These are phyloP conservation scores for Xeromyces bisporus DNA, from an alignment of 495 filamentous ascomycete species.

Conservation along the genomic window DNA sequence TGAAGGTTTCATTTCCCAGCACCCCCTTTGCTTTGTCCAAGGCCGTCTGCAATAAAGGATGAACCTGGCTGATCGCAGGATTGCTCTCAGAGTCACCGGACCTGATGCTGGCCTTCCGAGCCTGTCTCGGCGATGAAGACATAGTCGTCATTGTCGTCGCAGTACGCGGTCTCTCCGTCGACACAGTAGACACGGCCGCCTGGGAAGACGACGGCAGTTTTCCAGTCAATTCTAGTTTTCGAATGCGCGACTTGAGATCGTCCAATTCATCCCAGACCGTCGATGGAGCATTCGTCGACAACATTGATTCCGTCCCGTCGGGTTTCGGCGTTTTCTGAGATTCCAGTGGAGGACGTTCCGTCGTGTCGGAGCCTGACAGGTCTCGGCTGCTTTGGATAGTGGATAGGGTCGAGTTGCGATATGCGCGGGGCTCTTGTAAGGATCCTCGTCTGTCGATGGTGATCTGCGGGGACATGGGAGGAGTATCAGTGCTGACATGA, in stretches of 20 bases:
- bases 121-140: constrained; percentile 67
- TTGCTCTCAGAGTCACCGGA: constrained; percentile 26
- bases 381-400: constrained; percentile 30
- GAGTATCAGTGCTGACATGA: constrained; percentile 24
- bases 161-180: constrained; percentile 70
- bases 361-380: constrained; percentile 31
- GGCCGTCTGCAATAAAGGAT: constrained; percentile 68
- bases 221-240: constrained; percentile 78
- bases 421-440: constrained; percentile 25
- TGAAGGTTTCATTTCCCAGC: constrained; percentile 55
- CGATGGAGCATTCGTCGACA: constrained; percentile 74
- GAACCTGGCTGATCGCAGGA: constrained; percentile 29
- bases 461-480: constrained; percentile 26
- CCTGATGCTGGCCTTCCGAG: constrained; percentile 35
- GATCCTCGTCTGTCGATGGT: constrained; percentile 32
- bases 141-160: constrained; percentile 88
- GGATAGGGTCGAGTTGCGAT: constrained; percentile 40
- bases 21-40: constrained; percentile 55
- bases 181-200: constrained; percentile 56
- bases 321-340: constrained; percentile 35
- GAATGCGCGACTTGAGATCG: constrained; percentile 85
- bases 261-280: constrained; percentile 97
- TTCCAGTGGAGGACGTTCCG: constrained; percentile 19
- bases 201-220: constrained; percentile 68
- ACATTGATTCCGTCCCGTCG: constrained; percentile 62